Evolutionary conservation across 106 monocot species (phyloP).

Genomic region (Allium fistulosum): DNA sequence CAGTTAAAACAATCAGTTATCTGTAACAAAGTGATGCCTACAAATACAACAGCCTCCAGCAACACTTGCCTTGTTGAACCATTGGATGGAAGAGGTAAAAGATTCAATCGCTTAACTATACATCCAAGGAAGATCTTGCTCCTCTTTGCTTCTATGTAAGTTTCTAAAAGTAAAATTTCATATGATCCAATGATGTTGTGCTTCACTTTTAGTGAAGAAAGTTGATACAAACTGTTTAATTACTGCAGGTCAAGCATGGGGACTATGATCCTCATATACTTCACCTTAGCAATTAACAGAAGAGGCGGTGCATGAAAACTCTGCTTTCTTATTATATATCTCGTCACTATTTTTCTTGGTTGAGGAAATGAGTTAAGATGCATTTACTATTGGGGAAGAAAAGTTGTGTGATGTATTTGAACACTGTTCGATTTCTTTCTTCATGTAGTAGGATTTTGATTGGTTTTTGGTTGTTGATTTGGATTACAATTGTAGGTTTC

Average conservation of each 20-base stretch:
- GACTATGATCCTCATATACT: slow-evolving; percentile 34
- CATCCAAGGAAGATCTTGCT: slow-evolving; percentile 26
- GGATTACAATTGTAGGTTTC: no score
- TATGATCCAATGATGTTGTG: neutral
- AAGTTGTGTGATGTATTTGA: no score
- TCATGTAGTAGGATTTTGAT: no score
- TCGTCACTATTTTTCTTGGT: no score
- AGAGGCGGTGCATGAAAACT: slow-evolving; percentile 5
- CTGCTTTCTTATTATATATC: no score
- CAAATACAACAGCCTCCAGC: neutral
- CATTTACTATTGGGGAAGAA: no score
- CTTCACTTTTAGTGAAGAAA: neutral
- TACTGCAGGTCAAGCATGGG: slow-evolving; percentile 34
- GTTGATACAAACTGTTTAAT: neutral
- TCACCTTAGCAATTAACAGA: slow-evolving; percentile 21
- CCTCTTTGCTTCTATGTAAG: slow-evolving; percentile 33
- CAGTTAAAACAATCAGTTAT: slow-evolving; percentile 12
- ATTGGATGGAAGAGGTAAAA: slow-evolving; percentile 22
- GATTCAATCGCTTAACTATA: slow-evolving; percentile 22
- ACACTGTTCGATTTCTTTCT: no score
- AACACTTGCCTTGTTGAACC: slow-evolving; percentile 6
- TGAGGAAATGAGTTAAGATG: no score
- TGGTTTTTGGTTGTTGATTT: no score
- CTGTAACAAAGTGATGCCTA: slow-evolving; percentile 3
- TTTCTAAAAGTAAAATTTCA: neutral